These are phyloP conservation scores for Colletotrichum karsti DNA, from an alignment of 2,329 filamentous ascomycete species.

Conservation along the genomic window DNA sequence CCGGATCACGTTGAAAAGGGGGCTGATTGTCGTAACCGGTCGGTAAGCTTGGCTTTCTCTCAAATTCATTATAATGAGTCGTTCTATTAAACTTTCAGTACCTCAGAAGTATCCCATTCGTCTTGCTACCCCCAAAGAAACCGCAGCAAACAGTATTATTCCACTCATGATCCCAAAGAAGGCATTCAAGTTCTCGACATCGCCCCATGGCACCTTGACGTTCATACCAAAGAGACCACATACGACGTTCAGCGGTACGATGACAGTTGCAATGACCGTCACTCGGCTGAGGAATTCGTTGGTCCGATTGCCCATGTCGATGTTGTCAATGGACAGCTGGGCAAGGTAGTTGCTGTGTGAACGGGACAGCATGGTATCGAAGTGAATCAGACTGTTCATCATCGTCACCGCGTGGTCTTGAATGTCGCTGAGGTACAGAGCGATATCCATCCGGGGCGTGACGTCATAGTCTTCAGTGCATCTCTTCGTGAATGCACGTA, in stretches of 20 bases:
- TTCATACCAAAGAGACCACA: conserved; percentile 91
- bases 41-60: too few species aligned
- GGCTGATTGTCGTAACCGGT: too few species aligned
- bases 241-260: conserved; percentile 93
- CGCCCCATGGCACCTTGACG: conserved; percentile 73
- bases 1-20: too few species aligned
- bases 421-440: conserved; percentile 95
- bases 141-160: conserved; percentile 61
- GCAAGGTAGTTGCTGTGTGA: conserved; percentile 96
- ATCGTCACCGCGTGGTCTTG: conserved; percentile 99
- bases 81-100: not conserved
- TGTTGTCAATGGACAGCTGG: conserved; percentile 90
- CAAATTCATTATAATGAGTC: not conserved
- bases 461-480: conserved; percentile 98
- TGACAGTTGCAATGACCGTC: conserved; percentile 89
- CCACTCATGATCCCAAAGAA: conserved; percentile 60
- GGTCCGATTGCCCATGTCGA: conserved; percentile 85
- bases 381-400: conserved; percentile 95
- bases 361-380: conserved; percentile 95
- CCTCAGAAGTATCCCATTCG: conserved; percentile 5
- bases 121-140: conserved; percentile 45
- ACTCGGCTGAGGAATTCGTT: conserved; percentile 95
- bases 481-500: conserved; percentile 96
- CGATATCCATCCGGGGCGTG: conserved; percentile 94
- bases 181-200: conserved; percentile 59